Evolutionary conservation across 495 filamentous ascomycete genomes (phyloP), one percentile per base, ranked within the genome.

Genomic region (Daldinia decipiens): DNA sequence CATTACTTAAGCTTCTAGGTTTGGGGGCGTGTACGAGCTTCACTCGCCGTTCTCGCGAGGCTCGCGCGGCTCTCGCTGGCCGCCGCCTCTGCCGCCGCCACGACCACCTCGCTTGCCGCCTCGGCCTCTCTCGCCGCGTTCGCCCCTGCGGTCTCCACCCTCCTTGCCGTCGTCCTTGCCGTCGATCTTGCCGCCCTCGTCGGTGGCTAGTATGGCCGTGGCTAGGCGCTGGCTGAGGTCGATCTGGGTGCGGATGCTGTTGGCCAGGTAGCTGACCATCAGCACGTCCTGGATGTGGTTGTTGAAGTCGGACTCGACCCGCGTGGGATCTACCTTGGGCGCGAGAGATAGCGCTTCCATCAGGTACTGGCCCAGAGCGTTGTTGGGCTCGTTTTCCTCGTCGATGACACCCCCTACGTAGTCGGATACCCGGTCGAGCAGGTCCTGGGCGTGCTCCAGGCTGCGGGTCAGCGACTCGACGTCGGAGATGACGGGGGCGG

Each of bases 271-370:
- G 53, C 92, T 93, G 69, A 98, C 93, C 74, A 98, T 91, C 53
- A 99, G 89, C 63, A 99, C 94, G 77, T 99, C 95, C 83, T 99
- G 95, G 80, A 99, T 92, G 82, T 99, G 95, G 83, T 96, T 96
- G 87, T 99, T 98, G 88, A 99, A 99, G 85, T 98, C 94, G 74
- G 90, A 81, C 86, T 99, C 95, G 74, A 99, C 93, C 74, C 94
- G 91, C 54, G 89, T 86, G 6, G 89, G 84, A 65, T 95, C 91
- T 7, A 99, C 95, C 85, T 98, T 98, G 63, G 95, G 95, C 32
- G 94, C 93, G 65, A 99, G 84, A 56, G 91, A 92, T 56, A 99
- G 85, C 34, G 94, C 89, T 82, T 95, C 93, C 84, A 98, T 90
- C 62, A 99, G 82, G 80, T 93, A 97, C 82, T 98, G 96, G 59